These are phyloP conservation scores for Colletotrichum camelliae DNA, from an alignment of 2,329 filamentous ascomycete genomes.

Conservation along the genomic window DNA sequence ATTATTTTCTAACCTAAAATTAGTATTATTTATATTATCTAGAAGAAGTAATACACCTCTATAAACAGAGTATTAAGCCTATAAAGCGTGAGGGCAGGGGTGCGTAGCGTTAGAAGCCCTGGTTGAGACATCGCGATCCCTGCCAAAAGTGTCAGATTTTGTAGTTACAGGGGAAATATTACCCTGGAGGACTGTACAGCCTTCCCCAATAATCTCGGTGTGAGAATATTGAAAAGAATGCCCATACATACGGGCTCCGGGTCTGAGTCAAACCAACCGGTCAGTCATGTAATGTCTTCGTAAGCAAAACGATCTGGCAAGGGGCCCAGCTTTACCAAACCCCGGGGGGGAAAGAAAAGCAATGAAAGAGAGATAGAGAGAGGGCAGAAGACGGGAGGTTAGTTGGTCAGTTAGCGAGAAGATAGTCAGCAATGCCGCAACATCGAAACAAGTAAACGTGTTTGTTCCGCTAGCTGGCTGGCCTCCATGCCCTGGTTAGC, in stretches of 20 bases:
- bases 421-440: neutral
- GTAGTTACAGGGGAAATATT: too few relatives aligned
- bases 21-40: too few relatives aligned
- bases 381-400: neutral
- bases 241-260: neutral
- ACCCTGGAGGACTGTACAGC: neutral
- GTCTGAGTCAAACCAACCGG: constrained; percentile 1
- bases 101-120: too few relatives aligned
- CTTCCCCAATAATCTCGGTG: neutral
- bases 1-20: too few relatives aligned
- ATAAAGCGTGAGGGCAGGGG: too few relatives aligned
- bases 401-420: neutral
- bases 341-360: neutral
- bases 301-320: neutral
- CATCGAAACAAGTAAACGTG: neutral
- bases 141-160: too few relatives aligned
- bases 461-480: neutral
- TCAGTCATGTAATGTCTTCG: neutral
- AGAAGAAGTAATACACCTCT: too few relatives aligned
- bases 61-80: too few relatives aligned
- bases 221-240: neutral
- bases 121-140: too few relatives aligned
- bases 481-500: neutral
- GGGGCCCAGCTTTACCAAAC: neutral
- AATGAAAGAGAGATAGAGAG: neutral